These are phyloP conservation scores for Kwoniella newhampshirensis DNA, from an alignment of 768 basidiomycete genomes.

Conservation along the genomic window DNA sequence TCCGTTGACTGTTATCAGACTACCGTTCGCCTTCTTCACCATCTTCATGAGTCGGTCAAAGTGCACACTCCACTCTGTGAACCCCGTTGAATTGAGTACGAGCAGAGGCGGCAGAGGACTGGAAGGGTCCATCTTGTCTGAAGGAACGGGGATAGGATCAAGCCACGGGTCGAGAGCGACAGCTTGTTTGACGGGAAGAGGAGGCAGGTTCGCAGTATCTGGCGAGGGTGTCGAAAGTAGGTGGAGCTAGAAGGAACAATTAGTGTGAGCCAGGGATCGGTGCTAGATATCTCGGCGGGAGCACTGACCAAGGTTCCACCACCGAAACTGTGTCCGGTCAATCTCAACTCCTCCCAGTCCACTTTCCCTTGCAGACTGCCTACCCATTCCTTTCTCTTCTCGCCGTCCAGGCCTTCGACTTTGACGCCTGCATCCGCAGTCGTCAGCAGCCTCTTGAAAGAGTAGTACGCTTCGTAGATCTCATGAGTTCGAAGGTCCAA, in stretches of 20 bases:
- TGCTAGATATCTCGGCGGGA: background rate
- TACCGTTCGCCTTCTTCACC: conserved; percentile 52
- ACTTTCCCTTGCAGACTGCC: conserved; percentile 35
- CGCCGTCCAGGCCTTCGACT: conserved; percentile 55
- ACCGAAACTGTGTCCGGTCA: conserved; percentile 64
- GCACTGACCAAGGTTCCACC: conserved; percentile 59
- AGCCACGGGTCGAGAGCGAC: conserved; percentile 81
- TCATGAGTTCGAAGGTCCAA: conserved; percentile 69
- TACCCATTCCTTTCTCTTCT: conserved; percentile 55
- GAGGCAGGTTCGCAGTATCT: conserved; percentile 39
- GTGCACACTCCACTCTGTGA: conserved; percentile 77
- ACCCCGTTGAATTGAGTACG: conserved; percentile 73
- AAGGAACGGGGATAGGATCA: conserved; percentile 66
- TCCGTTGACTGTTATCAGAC: conserved; percentile 37
- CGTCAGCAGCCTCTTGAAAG: conserved; percentile 61
- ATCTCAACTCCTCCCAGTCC: conserved; percentile 53
- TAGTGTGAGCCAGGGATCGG: background rate
- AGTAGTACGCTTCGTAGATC: conserved; percentile 64
- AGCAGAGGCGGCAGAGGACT: conserved; percentile 56
- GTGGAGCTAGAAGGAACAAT: conserved; percentile 15
- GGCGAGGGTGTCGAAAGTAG: conserved; percentile 23
- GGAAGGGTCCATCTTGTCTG: conserved; percentile 33
- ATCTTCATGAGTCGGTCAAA: conserved; percentile 63
- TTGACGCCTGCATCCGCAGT: conserved; percentile 33
- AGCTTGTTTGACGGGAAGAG: conserved; percentile 62